Evolutionary conservation across 2,329 filamentous ascomycete genomes (phyloP).

Genomic region (Myriosclerotinia duriaeana): DNA sequence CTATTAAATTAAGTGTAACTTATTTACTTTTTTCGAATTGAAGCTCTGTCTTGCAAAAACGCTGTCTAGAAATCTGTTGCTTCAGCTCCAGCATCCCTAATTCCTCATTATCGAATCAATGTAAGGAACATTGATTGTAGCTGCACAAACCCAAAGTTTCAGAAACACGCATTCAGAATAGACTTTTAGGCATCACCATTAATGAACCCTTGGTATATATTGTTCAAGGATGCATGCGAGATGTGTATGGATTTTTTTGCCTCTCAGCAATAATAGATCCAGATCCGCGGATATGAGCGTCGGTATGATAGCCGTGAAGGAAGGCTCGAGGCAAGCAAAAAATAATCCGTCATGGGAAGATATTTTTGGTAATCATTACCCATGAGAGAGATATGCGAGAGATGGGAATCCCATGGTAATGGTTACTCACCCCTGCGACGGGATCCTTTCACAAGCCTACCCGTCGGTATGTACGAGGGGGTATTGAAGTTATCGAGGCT

Average conservation of each 20-base stretch:
- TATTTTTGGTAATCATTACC: slow-evolving; percentile 12
- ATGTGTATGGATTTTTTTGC: slow-evolving; percentile 12
- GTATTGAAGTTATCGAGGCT: not conserved
- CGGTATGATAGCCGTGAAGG: slow-evolving; percentile 9
- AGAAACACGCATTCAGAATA: slow-evolving; percentile 12
- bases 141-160: slow-evolving; percentile 2
- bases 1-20: no score
- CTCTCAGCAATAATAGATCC: not conserved
- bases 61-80: not conserved
- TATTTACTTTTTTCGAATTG: not conserved
- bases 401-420: slow-evolving; percentile 19
- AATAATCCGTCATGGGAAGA: slow-evolving; percentile 4
- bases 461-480: slow-evolving; percentile 4
- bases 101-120: not conserved
- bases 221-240: slow-evolving; percentile 12
- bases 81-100: not conserved
- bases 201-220: slow-evolving; percentile 18
- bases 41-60: not conserved
- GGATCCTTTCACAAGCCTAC: slow-evolving; percentile 9
- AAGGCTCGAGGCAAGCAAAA: slow-evolving; percentile 3
- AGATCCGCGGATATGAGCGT: slow-evolving; percentile 17
- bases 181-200: slow-evolving; percentile 18
- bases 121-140: slow-evolving; percentile 12
- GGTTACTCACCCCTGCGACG: slow-evolving; percentile 7
- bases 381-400: slow-evolving; percentile 13